Conservation (phyloP, 2,329 filamentous ascomycete species). For the Neopestalotiopsis sp. region DNA sequence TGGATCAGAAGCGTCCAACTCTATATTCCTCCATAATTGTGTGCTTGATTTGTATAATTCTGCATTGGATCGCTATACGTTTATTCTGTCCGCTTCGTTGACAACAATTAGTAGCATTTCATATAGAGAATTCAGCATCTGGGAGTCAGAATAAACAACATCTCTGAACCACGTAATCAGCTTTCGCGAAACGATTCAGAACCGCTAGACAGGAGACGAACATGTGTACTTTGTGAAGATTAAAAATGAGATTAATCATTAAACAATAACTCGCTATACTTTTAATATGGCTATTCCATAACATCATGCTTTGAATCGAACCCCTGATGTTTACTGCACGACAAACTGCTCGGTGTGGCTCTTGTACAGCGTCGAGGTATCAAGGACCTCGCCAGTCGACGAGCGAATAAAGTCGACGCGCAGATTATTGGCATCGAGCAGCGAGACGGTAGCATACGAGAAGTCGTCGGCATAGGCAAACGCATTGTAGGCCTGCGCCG, state of each 20-base stretch:
- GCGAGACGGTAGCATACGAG: conserved; percentile 53
- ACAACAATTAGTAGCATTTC: too few species aligned
- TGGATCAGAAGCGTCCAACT: not conserved
- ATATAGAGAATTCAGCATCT: too few species aligned
- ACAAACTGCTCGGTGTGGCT: conserved; percentile 51
- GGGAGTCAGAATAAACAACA: too few species aligned
- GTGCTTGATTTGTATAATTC: not conserved
- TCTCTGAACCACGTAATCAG: too few species aligned
- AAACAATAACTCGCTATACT: conserved; percentile 2
- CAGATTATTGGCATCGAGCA: conserved; percentile 50
- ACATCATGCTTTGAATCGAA: not conserved
- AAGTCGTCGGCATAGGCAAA: conserved; percentile 59
- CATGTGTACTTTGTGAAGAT: not conserved
- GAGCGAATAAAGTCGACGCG: conserved; percentile 56
- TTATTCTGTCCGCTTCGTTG: too few species aligned
- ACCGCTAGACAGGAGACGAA: not conserved
- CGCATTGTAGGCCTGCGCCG: conserved; percentile 46
- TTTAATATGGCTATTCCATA: not conserved
- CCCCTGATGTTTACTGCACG: conserved; percentile 24
- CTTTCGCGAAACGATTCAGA: not conserved
- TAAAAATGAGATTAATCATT: not conserved
- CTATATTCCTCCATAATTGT: not conserved
- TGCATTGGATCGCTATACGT: too few species aligned
- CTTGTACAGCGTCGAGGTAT: conserved; percentile 54
- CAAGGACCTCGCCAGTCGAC: conserved; percentile 51